Percentiles rank a stretch among this genome's conserved stretches.
These are phyloP conservation scores for Suillus brevipes DNA, from an alignment of 768 basidiomycete genomes.

Conservation along the genomic window DNA sequence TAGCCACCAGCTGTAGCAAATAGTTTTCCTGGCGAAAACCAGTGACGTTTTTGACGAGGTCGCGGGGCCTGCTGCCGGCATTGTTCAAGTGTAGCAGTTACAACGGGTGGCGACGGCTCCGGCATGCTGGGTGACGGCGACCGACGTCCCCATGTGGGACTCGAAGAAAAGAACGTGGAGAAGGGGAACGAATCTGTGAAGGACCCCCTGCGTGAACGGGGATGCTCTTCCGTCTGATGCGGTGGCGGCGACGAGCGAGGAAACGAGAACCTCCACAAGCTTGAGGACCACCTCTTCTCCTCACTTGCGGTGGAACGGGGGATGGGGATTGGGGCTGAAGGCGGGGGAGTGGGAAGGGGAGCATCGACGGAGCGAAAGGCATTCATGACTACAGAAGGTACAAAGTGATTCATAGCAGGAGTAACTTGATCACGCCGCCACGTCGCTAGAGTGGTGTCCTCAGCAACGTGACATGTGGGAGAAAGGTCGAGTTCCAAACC, in stretches of 20 bases:
- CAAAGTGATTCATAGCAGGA: constrained; percentile 26
- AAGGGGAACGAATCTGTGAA: constrained; percentile 48
- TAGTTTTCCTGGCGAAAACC: constrained; percentile 56
- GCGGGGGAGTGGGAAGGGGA: constrained; percentile 19
- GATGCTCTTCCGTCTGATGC: constrained; percentile 30
- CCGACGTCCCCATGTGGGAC: constrained; percentile 34
- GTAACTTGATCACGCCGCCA: constrained; percentile 33
- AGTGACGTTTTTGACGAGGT: constrained; percentile 46
- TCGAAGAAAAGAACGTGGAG: constrained; percentile 36
- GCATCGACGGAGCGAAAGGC: constrained; percentile 15
- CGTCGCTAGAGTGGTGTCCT: constrained; percentile 32
- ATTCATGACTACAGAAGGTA: constrained; percentile 28
- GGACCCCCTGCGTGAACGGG: constrained; percentile 30
- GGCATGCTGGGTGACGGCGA: constrained; percentile 43
- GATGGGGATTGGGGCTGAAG: constrained; percentile 32
- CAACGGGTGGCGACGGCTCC: constrained; percentile 27
- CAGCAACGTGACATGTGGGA: constrained; percentile 30
- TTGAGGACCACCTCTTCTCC: constrained; percentile 34
- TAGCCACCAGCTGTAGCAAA: constrained; percentile 45
- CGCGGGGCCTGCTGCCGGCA: constrained; percentile 34
- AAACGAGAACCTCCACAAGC: constrained; percentile 37
- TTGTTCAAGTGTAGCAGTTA: constrained; percentile 32
- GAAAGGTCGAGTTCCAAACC: constrained; percentile 32
- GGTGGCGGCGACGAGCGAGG: constrained; percentile 31
- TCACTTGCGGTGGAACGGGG: constrained; percentile 31